A percentile compares a stretch with the other conserved stretches of the same genome.
These are phyloP conservation scores for Sphagnurus paluster DNA, from an alignment of 1,284 basidiomycete species.

Conservation along the genomic window DNA sequence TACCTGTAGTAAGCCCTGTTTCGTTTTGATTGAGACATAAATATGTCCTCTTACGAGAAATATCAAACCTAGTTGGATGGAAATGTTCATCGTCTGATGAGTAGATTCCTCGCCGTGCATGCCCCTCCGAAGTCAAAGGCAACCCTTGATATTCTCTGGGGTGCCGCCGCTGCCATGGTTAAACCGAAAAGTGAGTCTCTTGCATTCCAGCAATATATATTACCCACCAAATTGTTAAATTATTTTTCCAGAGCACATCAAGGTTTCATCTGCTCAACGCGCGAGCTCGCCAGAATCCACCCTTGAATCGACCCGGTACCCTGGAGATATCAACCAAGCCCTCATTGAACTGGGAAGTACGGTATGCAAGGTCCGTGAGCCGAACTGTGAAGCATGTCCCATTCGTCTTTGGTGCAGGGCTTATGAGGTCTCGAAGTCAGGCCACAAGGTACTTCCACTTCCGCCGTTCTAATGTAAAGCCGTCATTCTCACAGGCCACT, in stretches of 20 bases:
- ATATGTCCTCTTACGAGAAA: conserved; percentile 2
- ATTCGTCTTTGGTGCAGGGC: conserved; percentile 69
- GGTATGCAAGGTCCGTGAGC: conserved; percentile 83
- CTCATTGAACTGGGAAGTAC: conserved; percentile 89
- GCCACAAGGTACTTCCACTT: conserved; percentile 9
- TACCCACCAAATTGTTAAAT: background rate
- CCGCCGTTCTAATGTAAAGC: background rate
- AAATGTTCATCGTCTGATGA: conserved; percentile 84
- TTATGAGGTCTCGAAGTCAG: conserved; percentile 31
- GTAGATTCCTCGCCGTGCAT: conserved; percentile 80
- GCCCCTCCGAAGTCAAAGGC: conserved; percentile 78
- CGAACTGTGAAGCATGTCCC: conserved; percentile 75
- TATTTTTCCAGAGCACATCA: background rate
- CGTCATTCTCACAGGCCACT: background rate
- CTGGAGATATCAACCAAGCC: conserved; percentile 89
- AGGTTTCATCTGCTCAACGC: background rate
- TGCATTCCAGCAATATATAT: background rate
- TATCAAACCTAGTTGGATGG: conserved; percentile 72
- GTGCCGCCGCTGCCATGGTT: conserved; percentile 73
- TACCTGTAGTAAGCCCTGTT: conserved; percentile 69
- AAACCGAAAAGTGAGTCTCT: conserved; percentile 25
- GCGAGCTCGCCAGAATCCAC: background rate
- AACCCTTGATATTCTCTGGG: conserved; percentile 83
- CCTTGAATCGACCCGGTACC: conserved; percentile 33
- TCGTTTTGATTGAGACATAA: background rate